Base-by-base conservation (phyloP, 2,329 filamentous ascomycete genomes). In the Arthrobotrys iridis region DNA sequence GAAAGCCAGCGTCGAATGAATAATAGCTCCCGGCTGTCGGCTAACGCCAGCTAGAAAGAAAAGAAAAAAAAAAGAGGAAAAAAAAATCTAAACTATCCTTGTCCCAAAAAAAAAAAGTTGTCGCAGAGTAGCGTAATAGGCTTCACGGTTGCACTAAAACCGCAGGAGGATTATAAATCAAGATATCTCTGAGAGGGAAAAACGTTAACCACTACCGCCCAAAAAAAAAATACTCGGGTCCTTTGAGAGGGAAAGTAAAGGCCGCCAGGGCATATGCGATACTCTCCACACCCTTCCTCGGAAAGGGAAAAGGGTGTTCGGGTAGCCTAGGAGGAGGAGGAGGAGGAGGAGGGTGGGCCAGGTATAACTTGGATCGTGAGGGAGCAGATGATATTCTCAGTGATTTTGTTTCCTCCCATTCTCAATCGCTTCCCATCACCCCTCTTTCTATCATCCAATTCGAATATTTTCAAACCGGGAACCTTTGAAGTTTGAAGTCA, bases 161-260 rank as follows among this genome's bases (percentile, higher is more conserved):
- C 68, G 68, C 68, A 73, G 68, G 68, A 73, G 68, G 68, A 73
- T 73, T 73, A 73, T 58, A 73, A 73, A 73, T 73, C 68, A 73
- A 73, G 58, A 64, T 28, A 10, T 33, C 30, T 24, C 26, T 37
- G 24, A 18, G 50, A 37, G 24, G 15, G 13, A 35, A 35, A 55
- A 55, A 55, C 33, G 30, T 55, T 55, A 55, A 55, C 50, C 30
- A 30, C 50, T 55, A 37, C 50, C 30, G 30, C 30, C 50, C 22
- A 55, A 52, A 37, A 37, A 48, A 50, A 35, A 3, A 65, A 33
- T 55, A 35, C 64, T 52, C 41, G 58, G 48, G 33, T 37, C 35
- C 26, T 73, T 59, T 26, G n/a, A 48, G 60, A 52, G 50, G 67
- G 50, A 71, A 72, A 72, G 59, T 40, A 58, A 65, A 72, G 67